A percentile compares a stretch with the other conserved stretches of the same genome.
Evolutionary conservation across 768 basidiomycete genomes (phyloP).

Genomic region (Psilocybe azurescens): DNA sequence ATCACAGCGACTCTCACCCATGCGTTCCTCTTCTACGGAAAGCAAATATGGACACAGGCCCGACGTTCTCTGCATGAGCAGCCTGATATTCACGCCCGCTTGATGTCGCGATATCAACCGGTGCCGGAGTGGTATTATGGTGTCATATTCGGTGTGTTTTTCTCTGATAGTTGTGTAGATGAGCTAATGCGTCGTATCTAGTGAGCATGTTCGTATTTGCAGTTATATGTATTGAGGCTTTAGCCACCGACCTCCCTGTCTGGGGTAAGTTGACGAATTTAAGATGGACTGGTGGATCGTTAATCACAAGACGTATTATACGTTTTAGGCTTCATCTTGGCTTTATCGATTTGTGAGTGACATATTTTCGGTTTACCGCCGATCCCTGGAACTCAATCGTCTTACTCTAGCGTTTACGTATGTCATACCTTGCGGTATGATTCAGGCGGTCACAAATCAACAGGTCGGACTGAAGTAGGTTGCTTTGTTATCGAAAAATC

Average conservation of each 20-base stretch:
- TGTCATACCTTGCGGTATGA: slow-evolving; percentile 64
- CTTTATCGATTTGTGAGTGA: slow-evolving; percentile 1
- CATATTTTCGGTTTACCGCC: background rate
- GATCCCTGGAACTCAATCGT: background rate
- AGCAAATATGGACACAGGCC: slow-evolving; percentile 73
- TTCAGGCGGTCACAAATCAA: slow-evolving; percentile 74
- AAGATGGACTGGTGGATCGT: too few species aligned
- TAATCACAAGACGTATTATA: background rate
- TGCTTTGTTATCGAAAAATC: background rate
- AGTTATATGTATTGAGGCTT: slow-evolving; percentile 65
- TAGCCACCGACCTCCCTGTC: slow-evolving; percentile 48
- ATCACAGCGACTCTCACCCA: slow-evolving; percentile 76
- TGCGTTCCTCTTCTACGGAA: slow-evolving; percentile 71
- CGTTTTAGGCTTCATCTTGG: background rate
- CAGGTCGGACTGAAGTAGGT: slow-evolving; percentile 45
- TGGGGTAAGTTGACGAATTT: slow-evolving; percentile 6
- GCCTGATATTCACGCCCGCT: slow-evolving; percentile 79
- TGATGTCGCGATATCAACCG: slow-evolving; percentile 74
- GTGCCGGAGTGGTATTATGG: slow-evolving; percentile 90
- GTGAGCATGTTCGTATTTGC: slow-evolving; percentile 69
- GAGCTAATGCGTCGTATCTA: slow-evolving; percentile 28
- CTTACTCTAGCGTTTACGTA: slow-evolving; percentile 52
- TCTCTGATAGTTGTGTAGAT: background rate
- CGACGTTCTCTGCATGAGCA: slow-evolving; percentile 74
- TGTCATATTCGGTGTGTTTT: slow-evolving; percentile 6